phyloP scores from a whole-genome alignment of 2,329 filamentous ascomycete genomes.

The Zymoseptoria passerinii region DNA sequence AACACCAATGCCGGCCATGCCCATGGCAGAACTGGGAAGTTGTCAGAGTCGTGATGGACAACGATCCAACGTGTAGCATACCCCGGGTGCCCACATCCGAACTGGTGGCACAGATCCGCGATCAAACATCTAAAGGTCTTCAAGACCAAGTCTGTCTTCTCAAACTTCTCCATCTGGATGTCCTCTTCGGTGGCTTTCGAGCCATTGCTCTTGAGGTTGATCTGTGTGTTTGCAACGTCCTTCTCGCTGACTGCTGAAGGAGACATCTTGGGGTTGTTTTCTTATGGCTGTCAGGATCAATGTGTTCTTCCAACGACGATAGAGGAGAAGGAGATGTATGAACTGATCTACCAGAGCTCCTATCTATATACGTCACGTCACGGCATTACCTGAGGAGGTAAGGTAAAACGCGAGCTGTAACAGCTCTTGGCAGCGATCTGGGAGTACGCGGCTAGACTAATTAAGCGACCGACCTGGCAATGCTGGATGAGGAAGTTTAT shows the following conservation, averaged over 20 bases:
- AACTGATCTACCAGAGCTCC: not conserved
- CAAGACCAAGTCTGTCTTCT: conserved; percentile 43
- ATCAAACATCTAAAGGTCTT: conserved; percentile 55
- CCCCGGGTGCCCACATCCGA: conserved; percentile 61
- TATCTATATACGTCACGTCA: conserved; percentile 18
- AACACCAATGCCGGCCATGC: conserved; percentile 55
- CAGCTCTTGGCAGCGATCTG: not conserved
- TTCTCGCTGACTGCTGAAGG: conserved; percentile 18
- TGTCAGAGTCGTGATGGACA: conserved; percentile 3
- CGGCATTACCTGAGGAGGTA: too few species aligned
- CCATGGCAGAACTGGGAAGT: conserved; percentile 43
- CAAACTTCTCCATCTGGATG: conserved; percentile 22
- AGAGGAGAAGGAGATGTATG: not conserved
- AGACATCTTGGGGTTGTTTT: conserved; percentile 14
- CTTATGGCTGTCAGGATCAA: not conserved
- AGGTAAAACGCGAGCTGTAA: too few species aligned
- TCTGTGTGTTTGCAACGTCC: conserved; percentile 22
- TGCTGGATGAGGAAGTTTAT: not conserved
- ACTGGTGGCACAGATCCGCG: conserved; percentile 62
- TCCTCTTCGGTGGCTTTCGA: conserved; percentile 13
- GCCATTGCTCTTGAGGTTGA: conserved; percentile 19
- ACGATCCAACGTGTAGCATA: conserved; percentile 24
- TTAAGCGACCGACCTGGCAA: not conserved
- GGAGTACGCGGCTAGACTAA: not conserved
- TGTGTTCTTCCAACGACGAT: not conserved